A percentile compares a stretch with the other conserved stretches of the same genome.
Evolutionary conservation across 495 filamentous ascomycete genomes (phyloP).

Genomic region (Hypoxylon rickii): DNA sequence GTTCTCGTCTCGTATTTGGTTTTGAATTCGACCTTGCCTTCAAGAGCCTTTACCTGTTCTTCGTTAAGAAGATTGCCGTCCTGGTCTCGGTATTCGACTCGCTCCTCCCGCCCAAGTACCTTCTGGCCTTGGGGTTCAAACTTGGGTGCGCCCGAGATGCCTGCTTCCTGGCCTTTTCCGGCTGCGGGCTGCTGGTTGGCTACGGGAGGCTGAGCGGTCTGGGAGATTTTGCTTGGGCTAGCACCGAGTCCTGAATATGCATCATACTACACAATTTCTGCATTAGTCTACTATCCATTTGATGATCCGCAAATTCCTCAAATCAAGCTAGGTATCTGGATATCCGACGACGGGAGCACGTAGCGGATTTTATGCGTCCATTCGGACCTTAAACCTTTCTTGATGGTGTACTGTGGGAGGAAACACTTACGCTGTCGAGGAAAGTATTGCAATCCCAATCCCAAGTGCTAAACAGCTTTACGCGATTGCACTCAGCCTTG

Average conservation of each 20-base stretch:
- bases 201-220: conserved; percentile 37
- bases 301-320: not conserved
- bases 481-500: conserved; percentile 75
- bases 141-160: conserved; percentile 51
- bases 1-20: conserved; percentile 93
- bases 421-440: conserved; percentile 76
- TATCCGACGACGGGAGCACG: conserved; percentile 9
- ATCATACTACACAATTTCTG: conserved; percentile 44
- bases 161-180: conserved; percentile 31
- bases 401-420: conserved; percentile 41
- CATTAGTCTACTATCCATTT: conserved; percentile 27
- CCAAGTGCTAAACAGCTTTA: conserved; percentile 88
- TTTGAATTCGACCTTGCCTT: conserved; percentile 91
- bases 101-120: conserved; percentile 73
- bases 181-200: conserved; percentile 29
- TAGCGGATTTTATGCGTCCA: conserved; percentile 8
- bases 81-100: conserved; percentile 93
- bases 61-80: conserved; percentile 85
- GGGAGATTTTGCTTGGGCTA: conserved; percentile 37
- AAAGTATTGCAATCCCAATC: conserved; percentile 98
- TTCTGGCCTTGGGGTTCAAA: conserved; percentile 51
- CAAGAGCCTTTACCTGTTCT: conserved; percentile 78
- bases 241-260: conserved; percentile 43
- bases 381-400: conserved; percentile 35
- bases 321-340: conserved; percentile 5